Base-by-base conservation (phyloP, 768 basidiomycete genomes). In the Panaeolus cyanescens region DNA sequence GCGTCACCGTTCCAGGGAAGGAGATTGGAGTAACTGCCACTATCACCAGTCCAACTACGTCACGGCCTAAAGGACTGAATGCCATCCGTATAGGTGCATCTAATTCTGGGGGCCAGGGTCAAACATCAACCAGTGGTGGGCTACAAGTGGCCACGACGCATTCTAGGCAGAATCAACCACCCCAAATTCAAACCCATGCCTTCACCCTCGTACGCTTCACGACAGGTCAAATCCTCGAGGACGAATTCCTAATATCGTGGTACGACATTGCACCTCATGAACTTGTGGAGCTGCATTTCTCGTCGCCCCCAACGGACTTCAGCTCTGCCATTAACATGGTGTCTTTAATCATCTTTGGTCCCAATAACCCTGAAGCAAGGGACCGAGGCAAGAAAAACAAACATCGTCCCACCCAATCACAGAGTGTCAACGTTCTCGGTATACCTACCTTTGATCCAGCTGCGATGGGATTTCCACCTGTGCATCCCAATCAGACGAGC, bases 181-280 rank as follows among this genome's bases (percentile, higher is more conserved):
- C 22, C 4, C 65, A 68, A 22, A 70, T 70, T 8, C 55, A 59
- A 34, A 68, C 67, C 2, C 13, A 32, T 8, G 40, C 56, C 10
- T 70, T 84, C 70, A 79, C 80, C 0, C 76, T 92, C 12, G 68
- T 91, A 17, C 82, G 86, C 1, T 91, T 87, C 67, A 84, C 89
- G 2, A 90, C 90, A 0, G 88, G 89, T 3, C 82, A 89, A 64
- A 72, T 89, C 13, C 81, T 92, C 31, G 87, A 92, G 67, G 90
- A 91, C 67, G 85, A 88, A 20, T 83, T 81, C 45, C 63, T 76
- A 9, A 68, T 82, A 1, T 73, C 81, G 0, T 88, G 85, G 81
- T 91, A 90, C 67, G 75, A 81, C 37, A 67, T 92, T 20, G 74
- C 77, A 6, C 82, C 87, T 0, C 77, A 85, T 63, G 91, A 92